Conservation (phyloP, 225 moss, liverwort and hornwort species). For the Climacium dendroides region DNA sequence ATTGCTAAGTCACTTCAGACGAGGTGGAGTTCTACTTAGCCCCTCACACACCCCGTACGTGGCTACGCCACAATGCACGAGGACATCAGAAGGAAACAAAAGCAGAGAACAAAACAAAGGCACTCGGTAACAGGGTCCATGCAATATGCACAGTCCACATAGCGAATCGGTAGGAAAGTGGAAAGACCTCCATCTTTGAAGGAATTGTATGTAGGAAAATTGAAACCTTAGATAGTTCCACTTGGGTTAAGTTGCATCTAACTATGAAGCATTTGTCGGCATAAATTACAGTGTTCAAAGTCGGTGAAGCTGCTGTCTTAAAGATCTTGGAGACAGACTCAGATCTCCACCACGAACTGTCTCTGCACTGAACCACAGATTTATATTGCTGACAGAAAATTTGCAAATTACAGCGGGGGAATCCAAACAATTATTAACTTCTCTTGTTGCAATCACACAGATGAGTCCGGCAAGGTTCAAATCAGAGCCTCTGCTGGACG, state of each 20-base stretch:
- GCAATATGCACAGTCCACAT: background rate
- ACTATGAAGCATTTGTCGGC: background rate
- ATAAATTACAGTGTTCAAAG: background rate
- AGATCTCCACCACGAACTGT: background rate
- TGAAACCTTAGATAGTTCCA: background rate
- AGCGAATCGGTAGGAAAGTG: background rate
- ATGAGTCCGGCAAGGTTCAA: background rate
- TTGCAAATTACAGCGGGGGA: background rate
- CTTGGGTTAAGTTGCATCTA: background rate
- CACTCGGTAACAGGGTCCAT: background rate
- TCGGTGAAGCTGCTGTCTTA: background rate
- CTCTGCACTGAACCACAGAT: background rate
- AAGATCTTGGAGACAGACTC: background rate
- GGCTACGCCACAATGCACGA: background rate
- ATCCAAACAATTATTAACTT: background rate
- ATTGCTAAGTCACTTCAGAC: background rate
- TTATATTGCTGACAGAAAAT: background rate
- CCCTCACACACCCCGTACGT: background rate
- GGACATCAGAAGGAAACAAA: background rate
- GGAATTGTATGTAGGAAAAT: background rate
- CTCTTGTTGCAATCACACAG: background rate
- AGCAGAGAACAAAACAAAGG: background rate
- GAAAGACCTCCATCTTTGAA: background rate
- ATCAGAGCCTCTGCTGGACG: background rate
- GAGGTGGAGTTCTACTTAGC: background rate